A percentile compares a stretch with the other conserved stretches of the same genome.
phyloP scores from a whole-genome alignment of 116 monocot genomes.

The Trichopus zeylanicus region DNA sequence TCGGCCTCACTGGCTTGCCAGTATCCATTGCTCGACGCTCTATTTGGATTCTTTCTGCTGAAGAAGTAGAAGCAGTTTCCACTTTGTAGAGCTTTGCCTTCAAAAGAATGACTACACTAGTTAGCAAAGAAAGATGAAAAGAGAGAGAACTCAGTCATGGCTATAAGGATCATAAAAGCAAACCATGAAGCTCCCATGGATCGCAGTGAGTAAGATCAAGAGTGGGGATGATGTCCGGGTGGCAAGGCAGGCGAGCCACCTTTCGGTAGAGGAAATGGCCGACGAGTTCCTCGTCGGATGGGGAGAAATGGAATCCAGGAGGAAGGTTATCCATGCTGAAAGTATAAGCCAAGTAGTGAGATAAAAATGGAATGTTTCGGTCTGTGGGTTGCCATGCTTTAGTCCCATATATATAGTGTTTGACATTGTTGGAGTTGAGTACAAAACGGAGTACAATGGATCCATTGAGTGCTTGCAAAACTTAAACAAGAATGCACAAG shows the following conservation, averaged over 20 bases:
- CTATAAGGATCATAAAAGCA: no score
- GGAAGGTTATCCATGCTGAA: conserved; percentile 22
- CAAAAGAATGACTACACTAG: no score
- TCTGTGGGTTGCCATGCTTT: no score
- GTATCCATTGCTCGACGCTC: conserved; percentile 40
- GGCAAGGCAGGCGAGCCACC: conserved; percentile 32
- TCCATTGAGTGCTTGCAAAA: no score
- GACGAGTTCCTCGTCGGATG: conserved; percentile 54
- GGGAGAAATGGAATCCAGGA: conserved; percentile 34
- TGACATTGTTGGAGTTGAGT: no score
- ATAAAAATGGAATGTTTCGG: no score
- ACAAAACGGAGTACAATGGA: no score
- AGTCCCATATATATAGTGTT: no score
- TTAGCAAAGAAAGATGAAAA: no score
- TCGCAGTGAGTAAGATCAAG: conserved; percentile 37
- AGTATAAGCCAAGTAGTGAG: no score
- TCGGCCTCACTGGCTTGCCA: conserved; percentile 41
- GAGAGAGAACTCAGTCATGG: no score
- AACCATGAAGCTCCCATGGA: conserved; percentile 83
- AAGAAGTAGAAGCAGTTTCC: conserved; percentile 76
- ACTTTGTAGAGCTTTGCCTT: conserved; percentile 72
- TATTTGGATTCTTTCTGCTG: conserved; percentile 20
- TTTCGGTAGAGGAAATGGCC: conserved; percentile 38
- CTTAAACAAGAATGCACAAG: no score
- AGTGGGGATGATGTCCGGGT: conserved; percentile 66